Percentiles rank a stretch among this genome's conserved stretches.
These are phyloP conservation scores for Pseudocercospora pini-densiflorae DNA, from an alignment of 2,329 filamentous ascomycete species.

Conservation along the genomic window DNA sequence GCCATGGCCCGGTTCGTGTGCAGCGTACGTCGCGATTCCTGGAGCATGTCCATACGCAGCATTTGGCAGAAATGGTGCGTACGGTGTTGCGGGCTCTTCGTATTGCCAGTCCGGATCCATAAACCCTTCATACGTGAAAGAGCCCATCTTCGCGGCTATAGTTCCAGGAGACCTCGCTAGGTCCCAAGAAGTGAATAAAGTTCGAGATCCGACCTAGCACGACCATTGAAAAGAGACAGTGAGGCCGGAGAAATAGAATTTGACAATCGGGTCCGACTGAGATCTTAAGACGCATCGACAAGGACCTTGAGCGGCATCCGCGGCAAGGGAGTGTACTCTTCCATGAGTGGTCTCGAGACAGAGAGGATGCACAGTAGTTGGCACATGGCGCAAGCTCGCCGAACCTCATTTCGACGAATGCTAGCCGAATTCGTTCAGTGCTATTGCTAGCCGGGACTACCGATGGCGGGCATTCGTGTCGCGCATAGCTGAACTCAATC, in stretches of 20 bases:
- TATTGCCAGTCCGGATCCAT: slow-evolving; percentile 1
- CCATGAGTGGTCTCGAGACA: slow-evolving; percentile 4
- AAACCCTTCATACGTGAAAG: not conserved
- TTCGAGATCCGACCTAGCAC: not conserved
- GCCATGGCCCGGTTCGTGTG: not conserved
- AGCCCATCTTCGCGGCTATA: not conserved
- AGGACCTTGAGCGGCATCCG: not conserved
- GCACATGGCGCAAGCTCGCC: slow-evolving; percentile 5
- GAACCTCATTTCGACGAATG: slow-evolving; percentile 1
- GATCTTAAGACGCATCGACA: not conserved
- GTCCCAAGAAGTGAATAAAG: not conserved
- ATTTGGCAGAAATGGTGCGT: not conserved
- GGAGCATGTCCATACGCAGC: slow-evolving; percentile 1
- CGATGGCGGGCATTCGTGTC: slow-evolving; percentile 1
- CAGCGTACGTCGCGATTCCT: not conserved
- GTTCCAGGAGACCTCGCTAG: not conserved
- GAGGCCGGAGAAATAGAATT: not conserved
- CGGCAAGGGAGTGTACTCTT: not conserved
- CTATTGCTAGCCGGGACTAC: not conserved
- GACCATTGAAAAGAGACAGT: not conserved
- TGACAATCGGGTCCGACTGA: not conserved
- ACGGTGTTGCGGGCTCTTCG: not conserved
- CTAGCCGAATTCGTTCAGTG: slow-evolving; percentile 7
- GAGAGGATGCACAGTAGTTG: not conserved
- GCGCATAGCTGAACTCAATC: slow-evolving; percentile 4